Evolutionary conservation across 2,329 filamentous ascomycete species (phyloP), one percentile per base, ranked within the genome.

Genomic region (Dactylellina parvicollis): DNA sequence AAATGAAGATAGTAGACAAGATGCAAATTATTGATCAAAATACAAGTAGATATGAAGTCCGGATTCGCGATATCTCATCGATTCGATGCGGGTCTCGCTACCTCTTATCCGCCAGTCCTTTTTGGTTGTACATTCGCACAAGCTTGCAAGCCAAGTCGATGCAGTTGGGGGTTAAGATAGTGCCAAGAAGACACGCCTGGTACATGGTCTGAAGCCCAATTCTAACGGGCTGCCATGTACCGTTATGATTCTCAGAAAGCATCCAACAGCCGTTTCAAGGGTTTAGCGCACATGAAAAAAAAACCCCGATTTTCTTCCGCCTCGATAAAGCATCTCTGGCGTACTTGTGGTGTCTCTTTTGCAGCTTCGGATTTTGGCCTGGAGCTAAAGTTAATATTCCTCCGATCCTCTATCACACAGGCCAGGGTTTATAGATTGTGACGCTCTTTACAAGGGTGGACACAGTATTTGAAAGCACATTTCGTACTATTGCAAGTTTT

Each of bases 121-220:
- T n/a, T n/a, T n/a, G n/a, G n/a, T n/a, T n/a, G n/a, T n/a, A n/a
- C n/a, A n/a, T n/a, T n/a, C n/a, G n/a, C n/a, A n/a, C n/a, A n/a
- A n/a, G n/a, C n/a, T n/a, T 30, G 46, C 46, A 49, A 34, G 59
- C 59, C 44, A 36, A 18, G 42, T 59, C 49, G 22, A 67, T 57
- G 62, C 61, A 57, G 61, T 67, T 67, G 52, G 46, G 9, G 46
- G 56, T 46, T 47, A 55, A 12, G 42, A 18, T 18, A 54, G 26
- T 20, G 61, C 61, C 61, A 66, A 66, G 61, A n/a, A 10, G 52
- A 57, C 52, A 59, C 52, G 34, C 38, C 59, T 42, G 50, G 30
- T 47, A 44, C 52, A 44, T 22, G 9, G 16, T 34, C 24, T 34
- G 30, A 49, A 32, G 40, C 62, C 36, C 32, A 46, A 46, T 34